Evolutionary conservation across 495 filamentous ascomycete genomes (phyloP).

Genomic region (Parathielavia hyrcaniae): DNA sequence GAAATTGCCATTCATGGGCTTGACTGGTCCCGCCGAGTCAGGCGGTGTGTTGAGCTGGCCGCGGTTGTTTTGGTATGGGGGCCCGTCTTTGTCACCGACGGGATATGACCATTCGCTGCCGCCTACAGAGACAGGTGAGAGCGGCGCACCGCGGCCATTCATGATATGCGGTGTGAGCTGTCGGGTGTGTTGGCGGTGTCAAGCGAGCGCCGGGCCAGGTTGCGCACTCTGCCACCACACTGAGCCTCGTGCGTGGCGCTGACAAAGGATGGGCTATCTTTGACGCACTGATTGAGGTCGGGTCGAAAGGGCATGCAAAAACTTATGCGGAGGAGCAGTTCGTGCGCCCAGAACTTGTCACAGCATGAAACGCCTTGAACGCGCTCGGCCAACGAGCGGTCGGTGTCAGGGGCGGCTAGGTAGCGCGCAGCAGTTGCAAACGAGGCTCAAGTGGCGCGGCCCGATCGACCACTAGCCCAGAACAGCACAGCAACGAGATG

Average conservation of each 20-base stretch:
- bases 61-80: conserved; percentile 48
- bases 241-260: conserved; percentile 8
- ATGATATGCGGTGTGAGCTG: conserved; percentile 33
- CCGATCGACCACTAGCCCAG: conserved; percentile 9
- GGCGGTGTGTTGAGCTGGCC: conserved; percentile 65
- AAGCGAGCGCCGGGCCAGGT: conserved; percentile 17
- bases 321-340: conserved; percentile 1
- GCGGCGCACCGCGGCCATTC: conserved; percentile 54
- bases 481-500: conserved; percentile 7
- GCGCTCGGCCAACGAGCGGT: conserved; percentile 15
- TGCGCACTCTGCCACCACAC: conserved; percentile 5
- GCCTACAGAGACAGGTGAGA: conserved; percentile 76
- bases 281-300: conserved; percentile 5
- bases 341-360: conserved; percentile 9
- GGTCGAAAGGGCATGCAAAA: background rate
- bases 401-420: conserved; percentile 4
- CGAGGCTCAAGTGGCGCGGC: conserved; percentile 14
- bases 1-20: conserved; percentile 52
- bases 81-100: conserved; percentile 45
- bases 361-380: conserved; percentile 22
- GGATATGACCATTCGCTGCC: conserved; percentile 89
- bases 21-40: conserved; percentile 57
- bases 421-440: conserved; percentile 1
- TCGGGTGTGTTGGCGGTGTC: conserved; percentile 19
- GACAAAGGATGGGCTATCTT: background rate